Evolutionary conservation across 2,329 filamentous ascomycete species (phyloP).

Genomic region (Stylonectria norvegica): DNA sequence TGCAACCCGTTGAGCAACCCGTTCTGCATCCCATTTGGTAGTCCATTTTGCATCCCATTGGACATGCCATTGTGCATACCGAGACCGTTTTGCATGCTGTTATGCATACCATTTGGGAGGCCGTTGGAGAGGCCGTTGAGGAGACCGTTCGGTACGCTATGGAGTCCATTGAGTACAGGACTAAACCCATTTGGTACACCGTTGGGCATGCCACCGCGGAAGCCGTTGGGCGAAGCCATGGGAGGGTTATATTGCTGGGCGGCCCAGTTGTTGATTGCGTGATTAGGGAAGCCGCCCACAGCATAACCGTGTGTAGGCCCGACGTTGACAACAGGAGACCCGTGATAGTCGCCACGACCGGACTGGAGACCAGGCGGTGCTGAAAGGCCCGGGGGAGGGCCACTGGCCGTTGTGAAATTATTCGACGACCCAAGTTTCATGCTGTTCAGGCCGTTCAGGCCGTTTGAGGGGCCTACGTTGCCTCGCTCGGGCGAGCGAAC

Average conservation of each 20-base stretch:
- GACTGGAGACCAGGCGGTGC: conserved; percentile 67
- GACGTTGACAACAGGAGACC: conserved; percentile 19
- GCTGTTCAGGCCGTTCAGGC: conserved; percentile 56
- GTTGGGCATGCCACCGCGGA: neutral
- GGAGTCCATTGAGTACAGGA: neutral
- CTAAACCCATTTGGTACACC: too few species aligned
- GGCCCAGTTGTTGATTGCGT: conserved; percentile 24
- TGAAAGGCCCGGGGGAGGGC: conserved; percentile 77
- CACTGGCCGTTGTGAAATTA: conserved; percentile 64
- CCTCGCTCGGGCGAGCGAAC: conserved; percentile 75
- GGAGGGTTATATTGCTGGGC: conserved; percentile 17
- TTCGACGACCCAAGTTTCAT: conserved; percentile 50
- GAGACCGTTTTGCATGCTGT: too few species aligned
- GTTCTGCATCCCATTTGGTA: too few species aligned
- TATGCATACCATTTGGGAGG: too few species aligned
- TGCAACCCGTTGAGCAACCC: too few species aligned
- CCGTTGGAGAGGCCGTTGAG: neutral
- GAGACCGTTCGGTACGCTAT: neutral
- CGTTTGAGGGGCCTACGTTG: conserved; percentile 36
- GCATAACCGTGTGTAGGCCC: conserved; percentile 11
- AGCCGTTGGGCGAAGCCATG: neutral
- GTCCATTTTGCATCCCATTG: too few species aligned
- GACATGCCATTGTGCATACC: too few species aligned
- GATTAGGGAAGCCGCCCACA: conserved; percentile 15
- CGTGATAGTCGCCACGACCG: conserved; percentile 24